Percentiles rank a stretch among this genome's conserved stretches.
phyloP scores from a whole-genome alignment of 768 basidiomycete genomes.

The Hericium alpestre region DNA sequence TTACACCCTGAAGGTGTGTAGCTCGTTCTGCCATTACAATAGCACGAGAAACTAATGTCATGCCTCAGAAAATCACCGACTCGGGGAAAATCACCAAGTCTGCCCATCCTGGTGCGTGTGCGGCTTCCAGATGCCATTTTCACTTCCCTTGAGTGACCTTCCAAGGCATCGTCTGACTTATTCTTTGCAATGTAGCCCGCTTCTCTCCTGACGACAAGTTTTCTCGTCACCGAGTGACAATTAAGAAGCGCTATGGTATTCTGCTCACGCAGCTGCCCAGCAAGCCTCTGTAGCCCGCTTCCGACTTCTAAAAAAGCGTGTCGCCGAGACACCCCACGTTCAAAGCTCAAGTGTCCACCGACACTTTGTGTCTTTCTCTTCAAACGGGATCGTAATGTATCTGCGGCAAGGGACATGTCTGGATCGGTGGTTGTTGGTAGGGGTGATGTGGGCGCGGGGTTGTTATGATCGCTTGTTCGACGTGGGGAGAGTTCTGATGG shows the following conservation, averaged over 20 bases:
- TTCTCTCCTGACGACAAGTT: slow-evolving; percentile 99
- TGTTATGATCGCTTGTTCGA: too few relatives aligned
- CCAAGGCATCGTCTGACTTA: neutral
- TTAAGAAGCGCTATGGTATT: slow-evolving; percentile 87
- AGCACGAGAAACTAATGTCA: neutral
- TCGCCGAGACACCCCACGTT: neutral
- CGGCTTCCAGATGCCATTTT: neutral
- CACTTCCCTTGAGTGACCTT: too few relatives aligned
- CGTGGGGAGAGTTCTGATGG: too few relatives aligned
- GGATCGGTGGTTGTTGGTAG: too few relatives aligned
- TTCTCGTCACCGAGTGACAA: slow-evolving; percentile 91
- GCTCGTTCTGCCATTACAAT: too few relatives aligned
- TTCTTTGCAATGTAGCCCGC: slow-evolving; percentile 47
- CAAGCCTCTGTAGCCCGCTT: slow-evolving; percentile 65
- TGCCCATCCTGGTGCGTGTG: slow-evolving; percentile 81
- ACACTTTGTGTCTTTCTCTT: too few relatives aligned
- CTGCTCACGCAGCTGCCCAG: slow-evolving; percentile 83
- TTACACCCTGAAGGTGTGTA: slow-evolving; percentile 81
- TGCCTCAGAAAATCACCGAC: slow-evolving; percentile 72
- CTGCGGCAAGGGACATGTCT: too few relatives aligned
- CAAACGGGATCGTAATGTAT: too few relatives aligned
- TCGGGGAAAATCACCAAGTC: slow-evolving; percentile 83
- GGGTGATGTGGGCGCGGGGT: too few relatives aligned
- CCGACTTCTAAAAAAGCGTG: neutral
- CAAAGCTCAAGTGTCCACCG: too few relatives aligned